Base-by-base conservation (phyloP, 2,329 filamentous ascomycete genomes). In the Phialophora tarda region DNA sequence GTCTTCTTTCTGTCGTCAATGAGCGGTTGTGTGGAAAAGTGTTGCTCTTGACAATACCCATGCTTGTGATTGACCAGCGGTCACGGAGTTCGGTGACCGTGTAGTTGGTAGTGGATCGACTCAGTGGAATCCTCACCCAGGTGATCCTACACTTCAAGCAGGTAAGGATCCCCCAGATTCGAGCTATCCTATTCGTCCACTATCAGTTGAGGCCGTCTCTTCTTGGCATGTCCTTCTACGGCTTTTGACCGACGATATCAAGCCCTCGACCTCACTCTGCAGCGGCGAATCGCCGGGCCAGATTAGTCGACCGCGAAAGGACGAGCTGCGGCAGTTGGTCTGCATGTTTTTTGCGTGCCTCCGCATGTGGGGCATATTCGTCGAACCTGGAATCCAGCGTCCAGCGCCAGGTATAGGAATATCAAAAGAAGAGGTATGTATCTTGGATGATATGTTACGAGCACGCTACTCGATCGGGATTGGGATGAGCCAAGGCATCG, bases 271-370 rank as follows among this genome's bases (percentile, higher is more conserved):
- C 48, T 24, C 23, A 12, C 26, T n/a, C 47, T 59, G 57, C 57
- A 59, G 57, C 57, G 57, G 57, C 57, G 44, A 59, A 59, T 50
- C 41, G 26, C 57, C 57, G 57, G 41, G 24, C 57, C 57, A 59
- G 41, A 51, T 26, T 28, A 30, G 28, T 17, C 44, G 41, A 50
- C 23, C 26, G 44, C 44, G 28, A 59, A 59, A 50, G 14, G 50
- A 50, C 30, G n/a, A 59, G 56, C 34, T 21, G 57, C 57, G 57
- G 57, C 57, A 59, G 57, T 59, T 59, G 6, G 30, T 34, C 26
- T 50, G 24, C 38, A n/a, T 50, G 44, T 21, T 3, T 32, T n/a
- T 24, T 32, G 44, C 14, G 10, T 59, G 28, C 24, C 44, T 59
- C 57, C 41, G 57, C 57, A 59, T 59, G 57, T 50, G 57, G 57